phyloP scores from a whole-genome alignment of 306 rosid genomes.

The Cucurbita argyrosperma region DNA sequence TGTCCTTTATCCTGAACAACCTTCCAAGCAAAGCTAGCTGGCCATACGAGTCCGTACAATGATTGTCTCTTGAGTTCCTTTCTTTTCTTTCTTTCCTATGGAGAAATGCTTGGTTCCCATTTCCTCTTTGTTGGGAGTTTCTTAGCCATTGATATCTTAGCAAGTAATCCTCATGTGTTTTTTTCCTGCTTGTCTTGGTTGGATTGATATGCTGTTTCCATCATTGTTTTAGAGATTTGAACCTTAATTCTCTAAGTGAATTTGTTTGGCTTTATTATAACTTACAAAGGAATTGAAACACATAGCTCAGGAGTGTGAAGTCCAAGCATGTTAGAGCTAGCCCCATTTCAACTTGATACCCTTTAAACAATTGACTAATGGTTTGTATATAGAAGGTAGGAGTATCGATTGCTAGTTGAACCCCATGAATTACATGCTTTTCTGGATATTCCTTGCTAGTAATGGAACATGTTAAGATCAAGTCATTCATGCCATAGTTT shows the following conservation, averaged over 20 bases:
- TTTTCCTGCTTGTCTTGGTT: background rate
- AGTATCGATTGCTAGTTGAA: background rate
- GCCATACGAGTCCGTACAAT: constrained; percentile 28
- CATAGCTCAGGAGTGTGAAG: background rate
- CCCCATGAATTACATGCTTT: background rate
- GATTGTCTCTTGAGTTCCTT: background rate
- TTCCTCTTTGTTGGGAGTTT: constrained; percentile 2
- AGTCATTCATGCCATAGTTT: background rate
- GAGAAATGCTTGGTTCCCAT: background rate
- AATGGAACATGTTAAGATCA: background rate
- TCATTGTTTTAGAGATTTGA: background rate
- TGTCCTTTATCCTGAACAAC: constrained; percentile 51
- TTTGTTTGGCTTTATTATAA: background rate
- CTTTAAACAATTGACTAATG: background rate
- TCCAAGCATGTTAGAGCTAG: background rate
- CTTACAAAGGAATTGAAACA: background rate
- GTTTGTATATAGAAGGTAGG: background rate
- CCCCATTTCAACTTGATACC: background rate
- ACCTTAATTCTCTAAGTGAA: background rate
- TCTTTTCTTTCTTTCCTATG: background rate
- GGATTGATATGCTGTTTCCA: background rate
- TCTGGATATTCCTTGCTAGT: background rate
- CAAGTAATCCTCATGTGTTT: background rate
- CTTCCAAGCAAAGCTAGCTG: constrained; percentile 41
- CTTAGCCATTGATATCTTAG: constrained; percentile 2